These are phyloP conservation scores for Coccomyxa sp. DNA, from an alignment of 139 green algal species.

Conservation along the genomic window DNA sequence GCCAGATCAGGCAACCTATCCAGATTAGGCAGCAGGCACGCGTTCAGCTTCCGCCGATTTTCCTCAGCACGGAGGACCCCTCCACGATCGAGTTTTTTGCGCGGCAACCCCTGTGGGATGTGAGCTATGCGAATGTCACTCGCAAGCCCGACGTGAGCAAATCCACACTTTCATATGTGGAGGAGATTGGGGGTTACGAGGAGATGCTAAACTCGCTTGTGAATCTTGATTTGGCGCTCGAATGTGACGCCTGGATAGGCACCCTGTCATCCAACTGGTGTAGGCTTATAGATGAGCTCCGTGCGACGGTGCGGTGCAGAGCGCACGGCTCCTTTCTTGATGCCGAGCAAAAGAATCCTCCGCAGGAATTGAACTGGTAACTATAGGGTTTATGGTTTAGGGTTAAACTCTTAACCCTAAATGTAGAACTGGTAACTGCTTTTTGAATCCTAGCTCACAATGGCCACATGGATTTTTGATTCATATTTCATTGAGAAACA, in stretches of 20 bases:
- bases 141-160: background rate
- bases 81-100: slow-evolving; percentile 16
- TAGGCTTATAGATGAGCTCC: slow-evolving; percentile 33
- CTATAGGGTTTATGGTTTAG: too few relatives aligned
- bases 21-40: too few relatives aligned
- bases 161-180: slow-evolving; percentile 12
- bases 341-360: slow-evolving; percentile 7
- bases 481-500: too few relatives aligned
- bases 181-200: slow-evolving; percentile 10
- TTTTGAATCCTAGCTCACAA: too few relatives aligned
- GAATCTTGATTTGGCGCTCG: slow-evolving; percentile 24
- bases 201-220: slow-evolving; percentile 24
- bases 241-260: slow-evolving; percentile 26
- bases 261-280: slow-evolving; percentile 36
- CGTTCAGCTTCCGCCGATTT: too few relatives aligned
- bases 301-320: slow-evolving; percentile 31
- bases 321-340: slow-evolving; percentile 21
- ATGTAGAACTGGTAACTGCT: too few relatives aligned
- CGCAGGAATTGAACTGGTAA: slow-evolving; percentile 19
- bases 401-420: too few relatives aligned
- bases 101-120: background rate
- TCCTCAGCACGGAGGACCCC: slow-evolving; percentile 29
- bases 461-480: too few relatives aligned
- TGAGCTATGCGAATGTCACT: background rate
- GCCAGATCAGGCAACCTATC: too few relatives aligned